These are phyloP conservation scores for Pulveroboletus sp. DNA, from an alignment of 768 basidiomycete genomes.

Conservation along the genomic window DNA sequence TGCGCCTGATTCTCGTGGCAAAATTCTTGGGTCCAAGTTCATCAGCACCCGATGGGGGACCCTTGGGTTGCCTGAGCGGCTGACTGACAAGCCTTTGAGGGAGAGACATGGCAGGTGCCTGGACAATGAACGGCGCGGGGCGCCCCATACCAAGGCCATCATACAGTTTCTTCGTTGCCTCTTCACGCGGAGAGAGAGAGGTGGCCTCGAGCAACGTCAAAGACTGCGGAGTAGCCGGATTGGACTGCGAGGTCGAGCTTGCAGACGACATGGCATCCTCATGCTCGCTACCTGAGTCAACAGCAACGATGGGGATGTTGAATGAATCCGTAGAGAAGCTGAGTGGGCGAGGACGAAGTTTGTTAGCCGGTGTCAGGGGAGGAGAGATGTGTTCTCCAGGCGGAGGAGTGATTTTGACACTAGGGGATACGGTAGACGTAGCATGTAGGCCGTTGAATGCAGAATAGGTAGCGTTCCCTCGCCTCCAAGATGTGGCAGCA, in stretches of 20 bases:
- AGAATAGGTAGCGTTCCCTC: constrained; percentile 64
- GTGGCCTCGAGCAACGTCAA: constrained; percentile 48
- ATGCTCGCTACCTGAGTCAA: constrained; percentile 52
- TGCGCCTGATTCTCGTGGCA: constrained; percentile 77
- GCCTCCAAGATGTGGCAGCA: constrained; percentile 74
- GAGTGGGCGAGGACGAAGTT: constrained; percentile 61
- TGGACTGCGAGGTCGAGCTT: constrained; percentile 58
- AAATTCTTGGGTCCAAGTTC: constrained; percentile 88
- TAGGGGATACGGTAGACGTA: constrained; percentile 49
- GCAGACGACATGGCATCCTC: constrained; percentile 54
- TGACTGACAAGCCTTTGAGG: constrained; percentile 59
- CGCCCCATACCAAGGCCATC: constrained; percentile 86
- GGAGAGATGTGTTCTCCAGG: constrained; percentile 55
- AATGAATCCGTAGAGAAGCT: constrained; percentile 52
- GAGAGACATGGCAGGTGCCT: constrained; percentile 23
- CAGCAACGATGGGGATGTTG: constrained; percentile 44
- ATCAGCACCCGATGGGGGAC: constrained; percentile 82
- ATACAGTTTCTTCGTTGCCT: constrained; percentile 80
- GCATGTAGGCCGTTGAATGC: constrained; percentile 62
- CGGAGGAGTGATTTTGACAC: constrained; percentile 70
- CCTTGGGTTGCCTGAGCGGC: constrained; percentile 80
- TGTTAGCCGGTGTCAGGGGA: constrained; percentile 31
- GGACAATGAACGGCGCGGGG: constrained; percentile 40
- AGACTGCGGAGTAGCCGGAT: constrained; percentile 73
- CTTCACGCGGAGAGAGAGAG: constrained; percentile 80